phyloP scores from a whole-genome alignment of 106 monocot genomes.

The Apostasia shenzhenica region DNA sequence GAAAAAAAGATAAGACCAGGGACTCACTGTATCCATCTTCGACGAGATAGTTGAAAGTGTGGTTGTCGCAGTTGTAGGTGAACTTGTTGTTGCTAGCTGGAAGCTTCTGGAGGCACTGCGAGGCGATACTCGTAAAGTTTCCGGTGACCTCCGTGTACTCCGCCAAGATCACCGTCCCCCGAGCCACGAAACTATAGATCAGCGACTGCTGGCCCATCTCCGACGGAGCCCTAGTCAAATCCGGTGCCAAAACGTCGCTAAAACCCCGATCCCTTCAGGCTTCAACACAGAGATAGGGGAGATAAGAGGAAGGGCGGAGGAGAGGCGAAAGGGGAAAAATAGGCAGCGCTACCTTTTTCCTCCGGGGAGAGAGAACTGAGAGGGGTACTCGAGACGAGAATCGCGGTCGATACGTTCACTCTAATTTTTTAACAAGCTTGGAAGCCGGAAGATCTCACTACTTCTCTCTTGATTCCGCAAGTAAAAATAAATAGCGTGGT shows the following conservation, averaged over 20 bases:
- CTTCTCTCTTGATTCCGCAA: too few species aligned
- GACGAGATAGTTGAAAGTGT: slow-evolving; percentile 18
- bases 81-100: slow-evolving; percentile 20
- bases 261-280: not conserved
- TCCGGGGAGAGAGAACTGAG: not conserved
- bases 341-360: not conserved
- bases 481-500: too few species aligned
- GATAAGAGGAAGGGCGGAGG: not conserved
- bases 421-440: not conserved
- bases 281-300: not conserved
- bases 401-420: not conserved
- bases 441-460: too few species aligned
- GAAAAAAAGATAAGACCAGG: not conserved
- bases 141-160: slow-evolving; percentile 19
- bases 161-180: slow-evolving; percentile 12
- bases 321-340: not conserved
- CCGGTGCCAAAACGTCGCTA: not conserved
- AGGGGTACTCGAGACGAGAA: not conserved
- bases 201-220: slow-evolving; percentile 18
- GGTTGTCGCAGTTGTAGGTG: slow-evolving; percentile 17
- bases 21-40: slow-evolving; percentile 20
- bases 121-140: slow-evolving; percentile 16
- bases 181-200: slow-evolving; percentile 22
- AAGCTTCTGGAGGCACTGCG: slow-evolving; percentile 22
- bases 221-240: not conserved